phyloP scores from a whole-genome alignment of 2,329 filamentous ascomycete species.

The Alternaria infectoria region DNA sequence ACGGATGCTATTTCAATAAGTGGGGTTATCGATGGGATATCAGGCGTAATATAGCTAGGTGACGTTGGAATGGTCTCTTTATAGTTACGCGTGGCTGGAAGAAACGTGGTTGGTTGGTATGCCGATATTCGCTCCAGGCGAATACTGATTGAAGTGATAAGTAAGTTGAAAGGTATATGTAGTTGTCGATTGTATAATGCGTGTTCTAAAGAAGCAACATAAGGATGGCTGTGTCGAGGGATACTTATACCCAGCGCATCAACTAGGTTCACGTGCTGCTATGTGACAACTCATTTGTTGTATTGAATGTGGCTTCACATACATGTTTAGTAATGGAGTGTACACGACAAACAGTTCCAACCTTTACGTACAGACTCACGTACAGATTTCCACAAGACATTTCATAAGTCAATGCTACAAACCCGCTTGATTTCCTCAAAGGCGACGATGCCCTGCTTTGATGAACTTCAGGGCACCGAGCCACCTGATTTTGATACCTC shows the following conservation, averaged over 20 bases:
- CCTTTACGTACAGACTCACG: not conserved
- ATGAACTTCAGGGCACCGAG: not conserved
- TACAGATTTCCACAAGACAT: not conserved
- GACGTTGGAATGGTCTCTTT: not conserved
- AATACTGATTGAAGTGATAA: not conserved
- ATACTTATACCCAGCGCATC: not conserved
- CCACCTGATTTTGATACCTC: not conserved
- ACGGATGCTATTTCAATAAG: not conserved
- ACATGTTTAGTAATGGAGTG: not conserved
- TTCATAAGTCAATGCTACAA: not conserved
- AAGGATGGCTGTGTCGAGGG: not conserved
- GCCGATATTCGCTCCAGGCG: not conserved
- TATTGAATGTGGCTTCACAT: not conserved
- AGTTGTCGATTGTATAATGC: not conserved
- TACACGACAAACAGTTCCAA: not conserved
- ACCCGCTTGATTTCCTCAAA: not conserved
- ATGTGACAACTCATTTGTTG: not conserved
- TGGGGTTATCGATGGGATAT: not conserved
- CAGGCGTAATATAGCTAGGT: not conserved
- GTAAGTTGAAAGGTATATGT: not conserved
- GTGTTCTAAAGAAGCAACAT: not conserved
- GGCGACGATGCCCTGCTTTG: not conserved
- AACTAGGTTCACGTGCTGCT: not conserved
- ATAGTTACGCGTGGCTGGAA: not conserved
- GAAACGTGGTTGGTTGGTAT: not conserved